phyloP scores from a whole-genome alignment of 192 early-diverging fungal genomes.

The Chytriomyces confervae region DNA sequence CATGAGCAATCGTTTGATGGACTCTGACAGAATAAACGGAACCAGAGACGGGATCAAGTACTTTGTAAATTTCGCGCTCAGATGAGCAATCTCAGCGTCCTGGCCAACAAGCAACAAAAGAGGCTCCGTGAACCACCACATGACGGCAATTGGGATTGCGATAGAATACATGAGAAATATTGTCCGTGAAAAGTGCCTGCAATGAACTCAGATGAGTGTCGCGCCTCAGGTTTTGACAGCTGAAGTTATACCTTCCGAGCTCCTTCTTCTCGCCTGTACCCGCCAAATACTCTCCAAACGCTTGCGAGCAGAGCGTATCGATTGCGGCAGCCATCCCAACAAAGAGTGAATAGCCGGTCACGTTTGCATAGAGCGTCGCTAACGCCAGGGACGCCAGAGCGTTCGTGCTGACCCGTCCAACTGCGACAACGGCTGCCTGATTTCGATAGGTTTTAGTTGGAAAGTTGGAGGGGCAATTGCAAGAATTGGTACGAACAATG shows the following conservation, averaged over 20 bases:
- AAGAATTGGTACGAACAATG: neutral
- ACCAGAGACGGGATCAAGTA: constrained; percentile 74
- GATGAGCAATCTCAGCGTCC: constrained; percentile 66
- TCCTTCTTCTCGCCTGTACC: constrained; percentile 45
- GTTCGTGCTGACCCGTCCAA: constrained; percentile 33
- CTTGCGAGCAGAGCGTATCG: constrained; percentile 63
- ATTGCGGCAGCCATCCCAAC: constrained; percentile 58
- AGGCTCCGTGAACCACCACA: constrained; percentile 74
- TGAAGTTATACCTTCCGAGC: constrained; percentile 41
- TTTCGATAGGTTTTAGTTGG: neutral
- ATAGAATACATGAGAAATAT: constrained; percentile 74
- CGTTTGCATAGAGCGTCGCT: constrained; percentile 49
- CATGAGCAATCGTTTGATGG: constrained; percentile 83
- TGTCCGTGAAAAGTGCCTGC: constrained; percentile 64
- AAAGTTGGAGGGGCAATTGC: neutral
- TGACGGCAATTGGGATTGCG: constrained; percentile 69
- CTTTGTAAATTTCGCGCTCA: constrained; percentile 72
- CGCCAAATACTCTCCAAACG: constrained; percentile 36
- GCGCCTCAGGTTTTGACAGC: neutral
- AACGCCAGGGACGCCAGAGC: constrained; percentile 50
- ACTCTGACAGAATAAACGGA: constrained; percentile 81
- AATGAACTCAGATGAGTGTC: neutral
- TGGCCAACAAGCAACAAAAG: constrained; percentile 75
- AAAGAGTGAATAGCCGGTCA: constrained; percentile 54
- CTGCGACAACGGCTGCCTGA: neutral